phyloP scores from a whole-genome alignment of 1,284 basidiomycete genomes.

The Marasmius tenuissimus region DNA sequence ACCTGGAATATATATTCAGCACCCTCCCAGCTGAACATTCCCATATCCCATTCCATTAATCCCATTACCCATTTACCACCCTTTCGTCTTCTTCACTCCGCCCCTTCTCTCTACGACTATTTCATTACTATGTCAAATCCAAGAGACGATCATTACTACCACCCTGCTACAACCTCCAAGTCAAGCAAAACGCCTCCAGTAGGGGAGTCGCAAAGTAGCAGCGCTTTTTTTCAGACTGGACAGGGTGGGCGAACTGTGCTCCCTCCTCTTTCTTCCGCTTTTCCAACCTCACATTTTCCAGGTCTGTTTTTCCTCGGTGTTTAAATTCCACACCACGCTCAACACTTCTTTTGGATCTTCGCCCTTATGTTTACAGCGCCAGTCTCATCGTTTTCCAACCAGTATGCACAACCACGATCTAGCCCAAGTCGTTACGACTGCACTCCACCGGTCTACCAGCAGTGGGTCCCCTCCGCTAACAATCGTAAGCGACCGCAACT shows the following conservation, averaged over 20 bases:
- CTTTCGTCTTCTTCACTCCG: constrained; percentile 37
- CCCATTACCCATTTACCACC: not conserved
- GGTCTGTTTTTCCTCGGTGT: constrained; percentile 65
- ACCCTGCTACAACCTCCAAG: constrained; percentile 35
- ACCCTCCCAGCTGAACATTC: constrained; percentile 17
- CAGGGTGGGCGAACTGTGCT: constrained; percentile 86
- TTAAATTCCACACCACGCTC: constrained; percentile 46
- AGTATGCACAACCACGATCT: constrained; percentile 63
- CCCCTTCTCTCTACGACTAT: constrained; percentile 42
- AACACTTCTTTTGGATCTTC: constrained; percentile 29
- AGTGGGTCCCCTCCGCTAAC: constrained; percentile 45
- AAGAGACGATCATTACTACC: constrained; percentile 61
- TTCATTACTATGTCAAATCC: constrained; percentile 57
- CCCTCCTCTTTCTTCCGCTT: constrained; percentile 79
- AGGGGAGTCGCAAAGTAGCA: constrained; percentile 50
- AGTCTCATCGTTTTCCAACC: constrained; percentile 47
- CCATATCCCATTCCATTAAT: not conserved
- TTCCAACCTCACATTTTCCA: constrained; percentile 85
- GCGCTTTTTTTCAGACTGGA: constrained; percentile 69
- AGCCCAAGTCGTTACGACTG: constrained; percentile 58
- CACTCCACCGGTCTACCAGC: constrained; percentile 47
- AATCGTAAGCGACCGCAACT: constrained; percentile 39
- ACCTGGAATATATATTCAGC: constrained; percentile 47
- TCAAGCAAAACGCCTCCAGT: constrained; percentile 58
- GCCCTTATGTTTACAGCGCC: constrained; percentile 52